Conservation (phyloP, 495 filamentous ascomycete genomes). For the Podospora appendiculata region DNA sequence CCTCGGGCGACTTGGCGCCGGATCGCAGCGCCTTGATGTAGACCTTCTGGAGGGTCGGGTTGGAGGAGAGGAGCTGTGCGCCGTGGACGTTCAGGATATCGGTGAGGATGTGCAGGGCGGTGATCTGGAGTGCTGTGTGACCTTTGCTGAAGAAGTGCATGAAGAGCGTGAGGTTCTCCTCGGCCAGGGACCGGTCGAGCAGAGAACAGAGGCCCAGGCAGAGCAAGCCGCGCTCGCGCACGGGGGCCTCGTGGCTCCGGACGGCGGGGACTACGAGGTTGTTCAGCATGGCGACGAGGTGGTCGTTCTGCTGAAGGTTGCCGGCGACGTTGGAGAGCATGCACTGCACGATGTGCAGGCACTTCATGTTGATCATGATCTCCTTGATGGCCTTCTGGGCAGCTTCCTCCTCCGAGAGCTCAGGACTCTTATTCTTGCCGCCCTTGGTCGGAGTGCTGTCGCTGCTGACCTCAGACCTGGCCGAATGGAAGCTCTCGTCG, state of each 20-base stretch:
- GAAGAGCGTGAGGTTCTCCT: slow-evolving; percentile 89
- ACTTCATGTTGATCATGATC: slow-evolving; percentile 97
- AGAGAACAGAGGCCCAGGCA: slow-evolving; percentile 89
- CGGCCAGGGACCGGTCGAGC: slow-evolving; percentile 81
- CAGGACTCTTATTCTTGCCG: slow-evolving; percentile 39
- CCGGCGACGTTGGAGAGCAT: slow-evolving; percentile 90
- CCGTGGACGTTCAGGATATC: slow-evolving; percentile 89
- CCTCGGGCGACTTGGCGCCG: slow-evolving; percentile 55
- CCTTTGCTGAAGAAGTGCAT: slow-evolving; percentile 94
- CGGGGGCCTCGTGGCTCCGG: slow-evolving; percentile 83
- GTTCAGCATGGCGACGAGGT: slow-evolving; percentile 90
- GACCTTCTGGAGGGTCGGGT: slow-evolving; percentile 60
- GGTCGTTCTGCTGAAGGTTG: slow-evolving; percentile 74
- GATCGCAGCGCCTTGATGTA: slow-evolving; percentile 70
- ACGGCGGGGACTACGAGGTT: slow-evolving; percentile 94
- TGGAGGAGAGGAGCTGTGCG: slow-evolving; percentile 55
- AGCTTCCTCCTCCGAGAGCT: slow-evolving; percentile 62
- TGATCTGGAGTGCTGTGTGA: slow-evolving; percentile 79
- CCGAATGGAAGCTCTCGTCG: slow-evolving; percentile 88
- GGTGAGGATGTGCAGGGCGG: slow-evolving; percentile 83
- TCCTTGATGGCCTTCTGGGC: slow-evolving; percentile 77
- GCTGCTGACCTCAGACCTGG: slow-evolving; percentile 71
- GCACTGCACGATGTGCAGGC: slow-evolving; percentile 92
- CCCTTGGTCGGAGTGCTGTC: slow-evolving; percentile 48
- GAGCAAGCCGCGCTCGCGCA: slow-evolving; percentile 80